phyloP scores from a whole-genome alignment of 2,329 filamentous ascomycete genomes.

The Aureobasidium sp. region DNA sequence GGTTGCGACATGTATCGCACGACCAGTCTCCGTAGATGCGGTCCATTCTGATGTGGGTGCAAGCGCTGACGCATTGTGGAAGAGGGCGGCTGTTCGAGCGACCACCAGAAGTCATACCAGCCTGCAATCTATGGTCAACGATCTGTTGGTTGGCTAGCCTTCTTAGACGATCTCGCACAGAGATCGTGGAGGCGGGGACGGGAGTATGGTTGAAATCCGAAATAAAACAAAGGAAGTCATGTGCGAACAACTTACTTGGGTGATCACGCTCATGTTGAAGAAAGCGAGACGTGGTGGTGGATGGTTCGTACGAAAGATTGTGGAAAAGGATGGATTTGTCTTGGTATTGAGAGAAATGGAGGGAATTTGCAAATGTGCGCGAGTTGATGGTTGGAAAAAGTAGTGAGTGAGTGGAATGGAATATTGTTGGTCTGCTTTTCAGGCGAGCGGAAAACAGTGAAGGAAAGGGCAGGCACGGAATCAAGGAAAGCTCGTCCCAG shows the following conservation, averaged over 20 bases:
- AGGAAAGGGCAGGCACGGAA: background rate
- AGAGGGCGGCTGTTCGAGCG: background rate
- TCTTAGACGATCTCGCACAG: too few species aligned
- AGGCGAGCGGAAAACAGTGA: background rate
- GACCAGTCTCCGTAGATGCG: constrained; percentile 50
- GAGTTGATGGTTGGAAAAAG: background rate
- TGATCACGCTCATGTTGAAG: constrained; percentile 4
- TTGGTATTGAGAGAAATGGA: background rate
- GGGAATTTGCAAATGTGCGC: background rate
- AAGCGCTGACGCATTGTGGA: constrained; percentile 31
- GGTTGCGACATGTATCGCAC: constrained; percentile 53
- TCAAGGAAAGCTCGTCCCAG: background rate
- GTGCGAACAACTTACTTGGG: background rate
- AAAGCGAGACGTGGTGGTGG: background rate
- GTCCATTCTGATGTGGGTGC: constrained; percentile 63
- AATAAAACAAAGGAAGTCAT: background rate
- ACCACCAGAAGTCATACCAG: background rate
- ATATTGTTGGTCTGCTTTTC: background rate
- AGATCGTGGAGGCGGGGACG: background rate
- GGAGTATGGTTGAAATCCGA: too few species aligned
- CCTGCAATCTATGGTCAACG: background rate
- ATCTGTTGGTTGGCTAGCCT: background rate
- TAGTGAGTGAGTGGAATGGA: background rate
- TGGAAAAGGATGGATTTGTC: background rate
- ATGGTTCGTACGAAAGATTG: background rate